Base-by-base conservation (phyloP, 495 filamentous ascomycete genomes). In the Talaromyces liani region DNA sequence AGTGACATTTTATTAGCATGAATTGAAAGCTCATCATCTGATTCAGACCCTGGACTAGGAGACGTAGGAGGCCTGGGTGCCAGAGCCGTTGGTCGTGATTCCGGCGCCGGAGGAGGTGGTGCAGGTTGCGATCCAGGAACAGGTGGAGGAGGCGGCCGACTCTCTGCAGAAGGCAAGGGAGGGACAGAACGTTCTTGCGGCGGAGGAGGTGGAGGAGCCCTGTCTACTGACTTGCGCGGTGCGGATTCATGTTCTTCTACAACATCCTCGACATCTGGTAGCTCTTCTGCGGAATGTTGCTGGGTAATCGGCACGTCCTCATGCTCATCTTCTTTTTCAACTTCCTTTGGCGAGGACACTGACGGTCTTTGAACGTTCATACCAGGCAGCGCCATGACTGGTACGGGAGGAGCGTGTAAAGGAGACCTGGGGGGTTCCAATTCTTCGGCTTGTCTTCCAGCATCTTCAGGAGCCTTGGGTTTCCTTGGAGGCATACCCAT, bases 1-100 rank as follows among this genome's bases (percentile, higher is more conserved):
- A 84, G 61, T 8, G 83, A 84, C 39, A 79, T 55, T 54, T 74
- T 81, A 58, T 71, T 71, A 25, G 86, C 78, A 65, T 83, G 82
- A 58, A 85, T 75, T n/a, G 91, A 94, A 74, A 96, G 78, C 70
- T 98, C 94, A 74, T 98, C 95, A 74, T 96, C 95, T 9, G 93
- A 97, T 69, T 88, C 91, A 6, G 93, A 95, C 27, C 93, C 93
- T 63, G 85, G 81, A 65, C 87, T 92, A 33, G 83, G 87, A 49
- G 91, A 90, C 58, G 79, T 75, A 54, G 82, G 72, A 61, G 75
- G 76, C 49, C 74, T 72, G 8, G 81, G 74, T 64, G 78, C 70
- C 27, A 80, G 82, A 66, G 81, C 80, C 20, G 79, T 76, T 47
- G 85, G 82, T 64, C 86, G 87, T 60, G 83, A 87, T 91, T 86